phyloP scores from a whole-genome alignment of 768 basidiomycete genomes.

The Boletus rufocinnamomeus region DNA sequence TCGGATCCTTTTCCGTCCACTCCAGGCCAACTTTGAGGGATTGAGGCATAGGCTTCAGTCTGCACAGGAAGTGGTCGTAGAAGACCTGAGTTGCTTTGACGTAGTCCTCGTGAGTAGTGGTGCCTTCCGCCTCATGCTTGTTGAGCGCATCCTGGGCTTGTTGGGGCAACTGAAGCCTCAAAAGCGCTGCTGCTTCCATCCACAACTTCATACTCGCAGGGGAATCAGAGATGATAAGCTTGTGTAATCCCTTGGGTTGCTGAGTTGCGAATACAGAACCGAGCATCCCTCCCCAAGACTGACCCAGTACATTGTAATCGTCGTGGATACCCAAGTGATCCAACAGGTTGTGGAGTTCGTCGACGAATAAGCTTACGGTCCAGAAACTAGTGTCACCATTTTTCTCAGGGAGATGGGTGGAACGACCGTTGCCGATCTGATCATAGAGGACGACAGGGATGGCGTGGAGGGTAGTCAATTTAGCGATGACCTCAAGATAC shows the following conservation, averaged over 20 bases:
- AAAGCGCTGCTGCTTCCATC: slow-evolving; percentile 33
- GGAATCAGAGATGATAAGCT: slow-evolving; percentile 47
- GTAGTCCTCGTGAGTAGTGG: slow-evolving; percentile 47
- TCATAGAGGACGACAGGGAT: slow-evolving; percentile 59
- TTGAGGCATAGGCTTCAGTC: slow-evolving; percentile 46
- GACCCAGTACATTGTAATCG: slow-evolving; percentile 44
- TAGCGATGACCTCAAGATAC: slow-evolving; percentile 42
- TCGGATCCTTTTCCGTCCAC: slow-evolving; percentile 44
- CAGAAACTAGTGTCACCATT: slow-evolving; percentile 46
- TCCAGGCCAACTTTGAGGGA: slow-evolving; percentile 37
- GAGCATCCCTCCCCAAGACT: slow-evolving; percentile 50
- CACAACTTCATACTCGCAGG: slow-evolving; percentile 49
- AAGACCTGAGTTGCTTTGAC: slow-evolving; percentile 43
- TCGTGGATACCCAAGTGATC: slow-evolving; percentile 46
- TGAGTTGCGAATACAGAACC: slow-evolving; percentile 35
- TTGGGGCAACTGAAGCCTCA: slow-evolving; percentile 42
- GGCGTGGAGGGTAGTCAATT: slow-evolving; percentile 36
- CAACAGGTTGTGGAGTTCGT: slow-evolving; percentile 52
- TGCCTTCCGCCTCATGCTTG: slow-evolving; percentile 48
- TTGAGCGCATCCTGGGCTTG: slow-evolving; percentile 41
- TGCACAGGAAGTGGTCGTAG: slow-evolving; percentile 46
- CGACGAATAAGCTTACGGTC: slow-evolving; percentile 50
- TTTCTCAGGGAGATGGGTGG: slow-evolving; percentile 55
- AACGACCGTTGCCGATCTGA: slow-evolving; percentile 56
- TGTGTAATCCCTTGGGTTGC: slow-evolving; percentile 48